These are phyloP conservation scores for Aspergillus hiratsukae DNA, from an alignment of 2,329 filamentous ascomycete species.

Conservation along the genomic window DNA sequence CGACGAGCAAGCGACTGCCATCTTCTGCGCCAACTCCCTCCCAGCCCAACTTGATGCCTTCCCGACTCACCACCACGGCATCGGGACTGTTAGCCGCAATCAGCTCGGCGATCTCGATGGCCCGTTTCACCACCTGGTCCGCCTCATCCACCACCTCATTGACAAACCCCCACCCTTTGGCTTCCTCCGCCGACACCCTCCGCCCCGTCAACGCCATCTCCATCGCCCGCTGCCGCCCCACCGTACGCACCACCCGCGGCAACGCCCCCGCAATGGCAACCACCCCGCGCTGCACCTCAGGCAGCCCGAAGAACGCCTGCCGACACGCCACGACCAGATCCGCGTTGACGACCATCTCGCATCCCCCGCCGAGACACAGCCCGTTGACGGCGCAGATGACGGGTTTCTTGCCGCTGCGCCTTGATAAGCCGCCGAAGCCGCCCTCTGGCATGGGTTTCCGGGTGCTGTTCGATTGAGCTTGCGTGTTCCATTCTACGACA, in stretches of 20 bases:
- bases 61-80: slow-evolving; percentile 67
- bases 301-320: slow-evolving; percentile 60
- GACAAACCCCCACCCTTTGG: slow-evolving; percentile 63
- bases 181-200: slow-evolving; percentile 55
- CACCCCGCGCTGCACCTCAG: slow-evolving; percentile 68
- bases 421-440: slow-evolving; percentile 43
- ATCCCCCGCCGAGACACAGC: slow-evolving; percentile 68
- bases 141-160: slow-evolving; percentile 50
- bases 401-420: slow-evolving; percentile 56
- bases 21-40: slow-evolving; percentile 62
- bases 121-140: slow-evolving; percentile 33
- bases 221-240: slow-evolving; percentile 64
- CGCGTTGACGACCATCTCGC: slow-evolving; percentile 69
- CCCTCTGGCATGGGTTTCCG: slow-evolving; percentile 20
- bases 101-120: slow-evolving; percentile 57
- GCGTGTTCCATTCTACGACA: slow-evolving; percentile 32
- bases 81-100: slow-evolving; percentile 69
- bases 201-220: slow-evolving; percentile 69
- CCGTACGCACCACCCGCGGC: slow-evolving; percentile 59
- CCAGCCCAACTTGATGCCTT: slow-evolving; percentile 69
- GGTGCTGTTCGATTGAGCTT: slow-evolving; percentile 11
- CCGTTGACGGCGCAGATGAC: slow-evolving; percentile 73
- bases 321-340: slow-evolving; percentile 63
- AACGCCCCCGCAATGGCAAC: slow-evolving; percentile 67
- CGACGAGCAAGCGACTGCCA: slow-evolving; percentile 54